Evolutionary conservation across 2,329 filamentous ascomycete species (phyloP).

Genomic region (Verticillium isaacii): DNA sequence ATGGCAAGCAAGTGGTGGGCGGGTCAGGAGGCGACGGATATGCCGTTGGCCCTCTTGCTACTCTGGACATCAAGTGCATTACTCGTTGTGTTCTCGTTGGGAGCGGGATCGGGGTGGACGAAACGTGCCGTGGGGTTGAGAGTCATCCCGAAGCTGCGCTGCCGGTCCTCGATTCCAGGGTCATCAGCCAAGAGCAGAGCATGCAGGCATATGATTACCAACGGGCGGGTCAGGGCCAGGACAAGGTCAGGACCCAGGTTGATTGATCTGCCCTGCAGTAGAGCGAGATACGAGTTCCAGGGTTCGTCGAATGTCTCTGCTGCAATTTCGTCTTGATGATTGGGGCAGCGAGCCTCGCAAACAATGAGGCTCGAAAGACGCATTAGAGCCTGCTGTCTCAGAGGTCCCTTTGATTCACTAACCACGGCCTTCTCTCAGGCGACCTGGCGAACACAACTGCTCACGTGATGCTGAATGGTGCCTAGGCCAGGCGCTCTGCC

Average conservation of each 20-base stretch:
- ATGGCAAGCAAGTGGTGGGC: no score
- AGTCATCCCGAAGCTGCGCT: no score
- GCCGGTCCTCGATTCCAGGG: background rate
- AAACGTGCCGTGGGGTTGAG: no score
- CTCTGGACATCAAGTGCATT: no score
- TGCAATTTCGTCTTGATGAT: background rate
- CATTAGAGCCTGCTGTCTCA: no score
- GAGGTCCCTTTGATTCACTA: no score
- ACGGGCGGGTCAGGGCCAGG: background rate
- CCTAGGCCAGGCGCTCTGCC: background rate
- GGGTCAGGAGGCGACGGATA: no score
- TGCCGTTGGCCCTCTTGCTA: no score
- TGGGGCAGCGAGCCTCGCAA: background rate
- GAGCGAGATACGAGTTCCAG: background rate
- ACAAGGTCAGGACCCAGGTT: background rate
- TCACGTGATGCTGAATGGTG: no score
- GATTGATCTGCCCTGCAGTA: background rate
- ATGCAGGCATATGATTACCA: background rate
- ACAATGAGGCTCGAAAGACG: no score
- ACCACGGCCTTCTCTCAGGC: background rate
- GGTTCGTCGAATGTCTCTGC: background rate
- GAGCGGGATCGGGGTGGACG: no score
- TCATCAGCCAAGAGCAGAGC: background rate
- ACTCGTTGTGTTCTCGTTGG: no score
- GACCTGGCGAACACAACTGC: background rate